Percentiles rank a stretch among this genome's conserved stretches.
Evolutionary conservation across 192 early-diverging fungal species (phyloP).

Genomic region (Podila epicladia): DNA sequence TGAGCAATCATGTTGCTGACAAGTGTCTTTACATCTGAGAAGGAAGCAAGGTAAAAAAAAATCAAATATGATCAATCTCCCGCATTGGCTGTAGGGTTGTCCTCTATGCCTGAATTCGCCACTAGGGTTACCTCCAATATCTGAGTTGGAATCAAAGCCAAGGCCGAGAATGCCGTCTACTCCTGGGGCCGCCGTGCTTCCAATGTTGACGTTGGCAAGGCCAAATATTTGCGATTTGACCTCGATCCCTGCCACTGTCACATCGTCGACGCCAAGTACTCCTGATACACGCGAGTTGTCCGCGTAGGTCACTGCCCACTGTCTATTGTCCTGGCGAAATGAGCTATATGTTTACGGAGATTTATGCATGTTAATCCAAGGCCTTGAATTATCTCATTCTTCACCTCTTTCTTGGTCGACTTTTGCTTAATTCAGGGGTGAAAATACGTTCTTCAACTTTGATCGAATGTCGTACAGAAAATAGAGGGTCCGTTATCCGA

Average conservation of each 20-base stretch:
- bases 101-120: background rate
- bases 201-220: slow-evolving; percentile 56
- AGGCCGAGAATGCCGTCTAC: slow-evolving; percentile 71
- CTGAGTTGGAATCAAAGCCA: slow-evolving; percentile 58
- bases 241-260: slow-evolving; percentile 53
- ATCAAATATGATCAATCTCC: background rate
- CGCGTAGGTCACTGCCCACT: slow-evolving; percentile 61
- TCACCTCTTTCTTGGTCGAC: too few species aligned
- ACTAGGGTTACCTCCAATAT: slow-evolving; percentile 43
- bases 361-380: background rate
- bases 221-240: slow-evolving; percentile 58
- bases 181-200: slow-evolving; percentile 55
- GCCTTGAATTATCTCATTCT: too few species aligned
- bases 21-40: slow-evolving; percentile 45
- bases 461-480: too few species aligned
- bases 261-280: slow-evolving; percentile 57
- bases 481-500: too few species aligned
- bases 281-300: slow-evolving; percentile 60
- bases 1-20: slow-evolving; percentile 56
- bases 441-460: too few species aligned
- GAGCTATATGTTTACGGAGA: slow-evolving; percentile 26
- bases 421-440: too few species aligned
- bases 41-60: background rate
- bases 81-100: background rate
- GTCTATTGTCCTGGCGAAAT: slow-evolving; percentile 37